These are phyloP conservation scores for Ophiobolus disseminans DNA, from an alignment of 2,329 filamentous ascomycete genomes.

Conservation along the genomic window DNA sequence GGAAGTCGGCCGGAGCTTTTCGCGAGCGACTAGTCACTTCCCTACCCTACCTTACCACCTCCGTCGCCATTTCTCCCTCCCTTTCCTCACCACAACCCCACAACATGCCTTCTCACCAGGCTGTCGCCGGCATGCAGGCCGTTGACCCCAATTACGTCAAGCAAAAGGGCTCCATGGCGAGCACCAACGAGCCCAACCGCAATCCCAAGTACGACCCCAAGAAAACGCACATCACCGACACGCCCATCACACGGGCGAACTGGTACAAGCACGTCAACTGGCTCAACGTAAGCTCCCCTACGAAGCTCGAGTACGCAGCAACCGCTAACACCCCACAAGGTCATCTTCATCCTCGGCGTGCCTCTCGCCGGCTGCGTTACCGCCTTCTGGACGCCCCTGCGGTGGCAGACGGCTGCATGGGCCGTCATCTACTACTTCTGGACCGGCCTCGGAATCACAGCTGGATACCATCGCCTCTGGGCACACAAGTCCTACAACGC, in stretches of 20 bases:
- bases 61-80: conserved; percentile 4
- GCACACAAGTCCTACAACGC: conserved; percentile 58
- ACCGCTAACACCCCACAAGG: conserved; percentile 62
- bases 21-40: conserved; percentile 23
- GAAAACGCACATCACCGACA: conserved; percentile 87
- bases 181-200: conserved; percentile 59
- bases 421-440: conserved; percentile 83
- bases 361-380: conserved; percentile 77
- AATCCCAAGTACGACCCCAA: conserved; percentile 64
- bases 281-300: conserved; percentile 71
- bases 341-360: conserved; percentile 78
- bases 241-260: conserved; percentile 79
- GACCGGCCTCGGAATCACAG: conserved; percentile 71
- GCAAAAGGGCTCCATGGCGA: conserved; percentile 56
- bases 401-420: conserved; percentile 75
- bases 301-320: too few relatives aligned
- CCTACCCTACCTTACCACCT: conserved; percentile 18
- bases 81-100: conserved; percentile 5
- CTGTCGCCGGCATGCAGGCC: conserved; percentile 56
- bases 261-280: conserved; percentile 95
- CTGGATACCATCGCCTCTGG: conserved; percentile 79
- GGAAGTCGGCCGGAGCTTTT: conserved; percentile 26
- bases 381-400: conserved; percentile 80
- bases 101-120: conserved; percentile 61
- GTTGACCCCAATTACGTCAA: conserved; percentile 58